phyloP scores from a whole-genome alignment of 768 basidiomycete genomes.

The Cubamyces lactineus region DNA sequence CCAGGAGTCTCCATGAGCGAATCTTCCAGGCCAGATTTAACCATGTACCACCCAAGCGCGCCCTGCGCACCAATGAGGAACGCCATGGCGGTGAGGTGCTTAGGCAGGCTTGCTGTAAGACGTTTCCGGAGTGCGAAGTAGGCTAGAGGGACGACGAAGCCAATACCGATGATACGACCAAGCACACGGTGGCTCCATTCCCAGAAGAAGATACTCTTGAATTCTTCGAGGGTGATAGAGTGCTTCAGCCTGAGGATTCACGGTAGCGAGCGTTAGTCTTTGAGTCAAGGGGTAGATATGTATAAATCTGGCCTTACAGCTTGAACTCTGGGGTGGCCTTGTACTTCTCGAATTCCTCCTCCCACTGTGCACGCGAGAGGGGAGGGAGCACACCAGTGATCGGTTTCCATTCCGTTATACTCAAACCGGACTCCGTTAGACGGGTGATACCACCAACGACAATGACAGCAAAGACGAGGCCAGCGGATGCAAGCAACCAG shows the following conservation, averaged over 20 bases:
- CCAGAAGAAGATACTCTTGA: conserved; percentile 97
- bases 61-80: conserved; percentile 90
- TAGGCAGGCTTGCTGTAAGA: conserved; percentile 63
- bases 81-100: conserved; percentile 72
- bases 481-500: conserved; percentile 87
- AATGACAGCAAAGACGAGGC: conserved; percentile 88
- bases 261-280: no score
- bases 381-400: conserved; percentile 90
- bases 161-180: conserved; percentile 82
- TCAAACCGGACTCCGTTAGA: conserved; percentile 94
- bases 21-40: conserved; percentile 91
- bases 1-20: conserved; percentile 78
- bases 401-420: conserved; percentile 98
- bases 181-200: conserved; percentile 97
- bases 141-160: conserved; percentile 81
- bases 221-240: conserved; percentile 83
- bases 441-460: conserved; percentile 96
- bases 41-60: conserved; percentile 98
- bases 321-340: conserved; percentile 94
- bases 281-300: background rate
- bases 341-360: conserved; percentile 90
- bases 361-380: conserved; percentile 75
- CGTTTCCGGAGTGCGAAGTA: conserved; percentile 78
- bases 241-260: conserved; percentile 74
- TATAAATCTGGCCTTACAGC: conserved; percentile 58